Base-by-base conservation (phyloP, 2,329 filamentous ascomycete genomes). In the Sphaceloma murrayae region DNA sequence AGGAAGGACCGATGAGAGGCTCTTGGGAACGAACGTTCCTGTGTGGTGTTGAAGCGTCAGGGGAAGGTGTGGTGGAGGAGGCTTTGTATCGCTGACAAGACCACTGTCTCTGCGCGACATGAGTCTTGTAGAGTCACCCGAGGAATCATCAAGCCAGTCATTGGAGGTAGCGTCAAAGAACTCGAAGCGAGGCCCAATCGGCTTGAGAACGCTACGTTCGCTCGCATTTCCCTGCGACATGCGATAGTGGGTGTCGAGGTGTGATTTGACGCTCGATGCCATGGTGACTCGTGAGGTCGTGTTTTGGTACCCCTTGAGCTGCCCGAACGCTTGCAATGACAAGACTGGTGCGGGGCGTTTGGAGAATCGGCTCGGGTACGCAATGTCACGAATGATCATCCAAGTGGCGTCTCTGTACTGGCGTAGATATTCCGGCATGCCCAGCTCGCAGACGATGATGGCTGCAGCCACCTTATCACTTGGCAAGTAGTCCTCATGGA, bases 341-440 rank as follows among this genome's bases (percentile, higher is more conserved):
- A 49, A 14, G n/a, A 14, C 6, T 2, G 58, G 43, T 7, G 56
- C 43, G 19, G 53, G 46, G 5, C 60, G 58, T 31, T 24, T n/a
- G 3, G 30, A 2, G 26, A 30, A 17, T 2, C 34, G 45, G 47
- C 26, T 51, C 29, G 56, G 58, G 22, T 58, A 49, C 2, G 54
- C 65, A 8, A 74, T 49, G 2, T 44, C 51, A 2, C 56, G 54
- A 0, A 74, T 16, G 2, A 77, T 63, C 3, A 50, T 53, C 70
- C 71, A 77, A 0, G 71, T 75, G 3, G 63, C 59, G 45, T 75
- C 65, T 9, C 76, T 64, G 54, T 77, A 80, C 0, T 58, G 55
- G 2, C 59, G 58, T 16, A 76, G 67, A 3, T 58, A 58, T 2
- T 51, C 22, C 0, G 75, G 75, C 16, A 63, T 60, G 0, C 43